Conservation (phyloP, 148 eudicot species). For the Rhododendron williamsianum region DNA sequence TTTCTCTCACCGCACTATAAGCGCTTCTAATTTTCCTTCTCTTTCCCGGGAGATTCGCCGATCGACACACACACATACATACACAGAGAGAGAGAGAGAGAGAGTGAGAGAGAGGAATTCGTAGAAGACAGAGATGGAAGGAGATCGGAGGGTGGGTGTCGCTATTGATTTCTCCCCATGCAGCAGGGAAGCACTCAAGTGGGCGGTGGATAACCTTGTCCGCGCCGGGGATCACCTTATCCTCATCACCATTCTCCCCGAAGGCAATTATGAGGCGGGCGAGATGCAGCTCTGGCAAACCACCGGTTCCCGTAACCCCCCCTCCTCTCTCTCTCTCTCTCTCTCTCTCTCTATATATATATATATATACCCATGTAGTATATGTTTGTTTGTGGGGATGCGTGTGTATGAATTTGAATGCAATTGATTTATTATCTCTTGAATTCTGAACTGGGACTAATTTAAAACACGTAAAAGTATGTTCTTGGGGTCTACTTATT, state of each 20-base stretch:
- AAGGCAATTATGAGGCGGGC: constrained; percentile 40
- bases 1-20: neutral
- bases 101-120: neutral
- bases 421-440: neutral
- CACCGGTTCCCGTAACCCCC: constrained; percentile 66
- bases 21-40: neutral
- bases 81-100: neutral
- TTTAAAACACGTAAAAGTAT: neutral
- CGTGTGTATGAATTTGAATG: neutral
- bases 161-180: constrained; percentile 66
- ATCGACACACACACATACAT: neutral
- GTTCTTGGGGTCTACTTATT: neutral
- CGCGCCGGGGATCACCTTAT: constrained; percentile 63
- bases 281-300: constrained; percentile 83
- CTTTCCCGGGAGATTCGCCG: neutral
- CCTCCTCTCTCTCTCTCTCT: neutral
- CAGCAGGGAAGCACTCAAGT: constrained; percentile 59
- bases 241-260: constrained; percentile 38
- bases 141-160: constrained; percentile 61
- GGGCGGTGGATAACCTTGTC: constrained; percentile 65
- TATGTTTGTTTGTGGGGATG: neutral
- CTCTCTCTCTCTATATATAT: neutral
- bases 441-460: neutral
- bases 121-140: constrained; percentile 23
- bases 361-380: neutral